A percentile compares a stretch with the other conserved stretches of the same genome.
These are phyloP conservation scores for Chara braunii DNA, from an alignment of 139 green algal species.

Conservation along the genomic window DNA sequence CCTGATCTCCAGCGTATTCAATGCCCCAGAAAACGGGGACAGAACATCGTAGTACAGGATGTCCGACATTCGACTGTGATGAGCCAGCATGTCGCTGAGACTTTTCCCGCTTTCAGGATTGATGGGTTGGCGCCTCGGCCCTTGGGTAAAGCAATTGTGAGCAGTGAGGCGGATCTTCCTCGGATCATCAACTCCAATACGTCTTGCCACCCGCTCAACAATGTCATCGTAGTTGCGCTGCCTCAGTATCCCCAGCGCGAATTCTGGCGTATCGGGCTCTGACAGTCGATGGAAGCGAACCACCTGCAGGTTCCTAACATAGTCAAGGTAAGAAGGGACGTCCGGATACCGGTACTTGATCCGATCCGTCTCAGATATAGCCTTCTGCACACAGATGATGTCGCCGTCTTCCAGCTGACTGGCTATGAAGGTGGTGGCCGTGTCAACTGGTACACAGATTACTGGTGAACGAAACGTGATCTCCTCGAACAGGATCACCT, in stretches of 20 bases:
- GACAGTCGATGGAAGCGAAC: conserved; percentile 56
- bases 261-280: conserved; percentile 46
- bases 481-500: conserved; percentile 63
- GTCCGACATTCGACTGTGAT: too few relatives aligned
- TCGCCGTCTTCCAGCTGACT: conserved; percentile 71
- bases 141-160: too few relatives aligned
- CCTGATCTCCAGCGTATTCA: too few relatives aligned
- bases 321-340: conserved; percentile 54
- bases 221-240: too few relatives aligned
- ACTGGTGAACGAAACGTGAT: conserved; percentile 74
- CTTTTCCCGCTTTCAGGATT: too few relatives aligned
- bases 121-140: too few relatives aligned
- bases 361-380: neutral
- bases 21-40: too few relatives aligned
- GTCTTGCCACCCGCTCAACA: too few relatives aligned
- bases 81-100: too few relatives aligned
- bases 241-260: conserved; percentile 78
- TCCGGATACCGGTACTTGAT: conserved; percentile 35
- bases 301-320: conserved; percentile 49
- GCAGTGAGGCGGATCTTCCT: too few relatives aligned
- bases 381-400: conserved; percentile 69
- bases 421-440: conserved; percentile 7
- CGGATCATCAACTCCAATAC: too few relatives aligned
- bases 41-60: too few relatives aligned
- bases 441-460: conserved; percentile 52